Conservation (phyloP, 192 early-diverging fungal species). For the Coemansia sp. region DNA sequence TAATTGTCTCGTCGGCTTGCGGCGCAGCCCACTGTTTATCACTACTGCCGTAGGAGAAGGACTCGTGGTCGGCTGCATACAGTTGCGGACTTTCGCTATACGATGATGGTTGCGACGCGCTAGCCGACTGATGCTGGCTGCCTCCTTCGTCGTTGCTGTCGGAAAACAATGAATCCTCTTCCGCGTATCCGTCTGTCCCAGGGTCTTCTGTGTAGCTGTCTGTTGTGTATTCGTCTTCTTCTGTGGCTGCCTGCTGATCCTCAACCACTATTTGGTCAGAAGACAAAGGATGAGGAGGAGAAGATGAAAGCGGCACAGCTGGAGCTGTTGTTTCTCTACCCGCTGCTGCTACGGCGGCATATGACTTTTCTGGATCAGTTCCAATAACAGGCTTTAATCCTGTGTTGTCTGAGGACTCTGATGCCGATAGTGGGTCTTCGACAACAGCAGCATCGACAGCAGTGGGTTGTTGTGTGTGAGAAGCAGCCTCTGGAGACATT, state of each 20-base stretch:
- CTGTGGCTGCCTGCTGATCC: conserved; percentile 10
- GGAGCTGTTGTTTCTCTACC: neutral
- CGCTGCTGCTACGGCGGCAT: conserved; percentile 16
- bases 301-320: too few relatives aligned
- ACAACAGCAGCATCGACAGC: neutral
- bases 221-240: conserved; percentile 26
- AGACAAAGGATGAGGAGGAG: too few relatives aligned
- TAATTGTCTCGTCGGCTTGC: neutral
- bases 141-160: conserved; percentile 31
- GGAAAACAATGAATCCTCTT: conserved; percentile 40
- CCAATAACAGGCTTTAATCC: neutral
- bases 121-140: neutral
- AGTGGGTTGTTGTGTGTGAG: neutral
- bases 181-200: conserved; percentile 40
- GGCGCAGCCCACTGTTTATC: neutral
- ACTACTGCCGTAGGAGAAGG: neutral
- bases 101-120: neutral
- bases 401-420: neutral
- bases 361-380: conserved; percentile 6
- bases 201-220: conserved; percentile 33
- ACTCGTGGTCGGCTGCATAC: neutral
- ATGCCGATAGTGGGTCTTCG: neutral
- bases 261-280: neutral
- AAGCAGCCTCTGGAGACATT: conserved; percentile 4
- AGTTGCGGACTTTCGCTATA: neutral